A percentile compares a stretch with the other conserved stretches of the same genome.
Evolutionary conservation across 176 grass and related monocot species (phyloP).

Genomic region (Triticum monococcum): DNA sequence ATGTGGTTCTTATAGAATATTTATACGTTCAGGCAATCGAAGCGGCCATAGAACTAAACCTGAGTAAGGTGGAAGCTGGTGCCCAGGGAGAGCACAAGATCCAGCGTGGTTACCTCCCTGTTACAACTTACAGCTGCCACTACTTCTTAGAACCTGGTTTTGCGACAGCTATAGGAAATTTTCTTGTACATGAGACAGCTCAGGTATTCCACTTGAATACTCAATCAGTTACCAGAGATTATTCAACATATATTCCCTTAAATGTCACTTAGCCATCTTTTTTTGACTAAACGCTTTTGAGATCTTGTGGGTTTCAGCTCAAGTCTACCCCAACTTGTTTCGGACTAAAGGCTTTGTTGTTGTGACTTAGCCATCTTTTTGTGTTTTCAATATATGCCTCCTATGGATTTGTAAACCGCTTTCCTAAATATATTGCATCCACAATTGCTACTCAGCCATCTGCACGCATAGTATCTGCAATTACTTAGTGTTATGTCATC

Average conservation of each 20-base stretch:
- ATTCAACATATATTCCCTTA: slow-evolving; percentile 2
- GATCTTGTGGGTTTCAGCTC: too few relatives aligned
- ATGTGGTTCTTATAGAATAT: slow-evolving; percentile 10
- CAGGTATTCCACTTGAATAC: slow-evolving; percentile 55
- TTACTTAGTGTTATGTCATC: slow-evolving; percentile 6
- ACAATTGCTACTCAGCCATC: slow-evolving; percentile 3
- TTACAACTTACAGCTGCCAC: slow-evolving; percentile 86
- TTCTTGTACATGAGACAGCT: slow-evolving; percentile 62
- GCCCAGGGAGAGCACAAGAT: slow-evolving; percentile 99
- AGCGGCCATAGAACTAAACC: slow-evolving; percentile 85
- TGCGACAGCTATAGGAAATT: slow-evolving; percentile 62
- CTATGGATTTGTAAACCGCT: slow-evolving; percentile 15
- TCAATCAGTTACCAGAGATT: slow-evolving; percentile 14
- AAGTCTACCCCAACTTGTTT: too few relatives aligned
- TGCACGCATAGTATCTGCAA: slow-evolving; percentile 15
- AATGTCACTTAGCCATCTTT: background rate
- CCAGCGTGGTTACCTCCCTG: slow-evolving; percentile 95
- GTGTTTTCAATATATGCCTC: slow-evolving; percentile 12
- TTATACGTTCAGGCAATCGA: slow-evolving; percentile 78
- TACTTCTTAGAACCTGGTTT: slow-evolving; percentile 87
- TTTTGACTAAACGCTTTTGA: background rate
- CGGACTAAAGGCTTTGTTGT: too few relatives aligned
- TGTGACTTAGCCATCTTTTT: background rate
- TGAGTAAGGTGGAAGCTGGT: slow-evolving; percentile 92
- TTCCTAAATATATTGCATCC: slow-evolving; percentile 1